Evolutionary conservation across 306 rosid genomes (phyloP).

Genomic region (Senna tora): DNA sequence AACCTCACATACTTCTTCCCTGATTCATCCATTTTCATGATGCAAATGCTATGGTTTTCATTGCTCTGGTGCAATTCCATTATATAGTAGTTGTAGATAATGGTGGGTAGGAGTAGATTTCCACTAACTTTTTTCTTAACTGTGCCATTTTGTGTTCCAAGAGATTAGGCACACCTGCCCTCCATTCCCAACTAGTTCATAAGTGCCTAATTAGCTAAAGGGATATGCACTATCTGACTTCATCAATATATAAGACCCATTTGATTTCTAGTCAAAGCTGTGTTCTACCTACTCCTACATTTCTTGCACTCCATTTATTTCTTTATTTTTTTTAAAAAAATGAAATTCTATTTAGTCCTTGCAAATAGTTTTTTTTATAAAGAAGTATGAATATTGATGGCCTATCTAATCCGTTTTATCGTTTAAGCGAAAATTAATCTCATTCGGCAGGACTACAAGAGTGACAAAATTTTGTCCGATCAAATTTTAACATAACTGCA

Average conservation of each 20-base stretch:
- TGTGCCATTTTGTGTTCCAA: slow-evolving; percentile 38
- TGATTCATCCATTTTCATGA: slow-evolving; percentile 36
- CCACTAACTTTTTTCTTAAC: slow-evolving; percentile 41
- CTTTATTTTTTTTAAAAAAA: no score
- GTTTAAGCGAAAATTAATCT: no score
- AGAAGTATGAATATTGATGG: no score
- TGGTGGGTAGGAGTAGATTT: slow-evolving; percentile 33
- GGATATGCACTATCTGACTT: slow-evolving; percentile 27
- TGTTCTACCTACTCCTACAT: no score
- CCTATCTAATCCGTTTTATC: no score
- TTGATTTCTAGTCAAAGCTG: no score
- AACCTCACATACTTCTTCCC: slow-evolving; percentile 38
- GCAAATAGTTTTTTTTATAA: no score
- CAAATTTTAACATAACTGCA: no score
- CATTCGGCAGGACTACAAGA: no score
- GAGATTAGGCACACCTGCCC: slow-evolving; percentile 57
- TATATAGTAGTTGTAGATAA: slow-evolving; percentile 17
- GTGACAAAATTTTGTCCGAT: no score
- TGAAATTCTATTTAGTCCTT: no score
- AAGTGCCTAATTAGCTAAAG: slow-evolving; percentile 7
- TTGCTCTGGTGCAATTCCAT: slow-evolving; percentile 24
- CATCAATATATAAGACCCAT: background rate
- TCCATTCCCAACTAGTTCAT: background rate
- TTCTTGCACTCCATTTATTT: no score
- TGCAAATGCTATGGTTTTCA: slow-evolving; percentile 2